Base-by-base conservation (phyloP, 192 early-diverging fungal genomes). In the Backusella westeae region DNA sequence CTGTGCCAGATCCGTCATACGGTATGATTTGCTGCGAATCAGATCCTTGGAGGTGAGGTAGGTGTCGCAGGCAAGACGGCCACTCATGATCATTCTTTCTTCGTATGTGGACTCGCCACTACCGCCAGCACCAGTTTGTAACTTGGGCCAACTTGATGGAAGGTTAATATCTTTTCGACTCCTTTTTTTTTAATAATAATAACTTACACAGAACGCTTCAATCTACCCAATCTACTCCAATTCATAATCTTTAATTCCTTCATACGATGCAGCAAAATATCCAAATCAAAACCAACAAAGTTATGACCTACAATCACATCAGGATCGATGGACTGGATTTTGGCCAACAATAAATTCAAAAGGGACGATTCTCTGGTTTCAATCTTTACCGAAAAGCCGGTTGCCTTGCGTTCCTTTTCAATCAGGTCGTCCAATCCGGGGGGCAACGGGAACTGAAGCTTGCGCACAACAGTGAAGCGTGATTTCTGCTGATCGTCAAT, bases 291-390 rank as follows among this genome's bases (percentile, higher is more conserved):
- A 14, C 96, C 97, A 73, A 95, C 88, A 85, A 99, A 95, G 75
- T 98, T 98, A 87, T 99, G 98, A 19, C 97, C 95, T 9, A 97
- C 93, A 72, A 99, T 83, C 0, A 99, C 85, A 84, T 99, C 98
- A 0, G 98, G 97, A 74, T 99, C 98, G 12, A 81, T 38, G 23
- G 81, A 80, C 49, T 95, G 89, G 46, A 99, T 87, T 9, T 88
- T 85, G 12, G 94, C 95, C 82, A 77, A 36, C 39, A 99, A 73
- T 63, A 85, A 90, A 75, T 94, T 94, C 14, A 99, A 87, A 63
- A 99, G 80, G 1, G 93, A 89, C 6, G 85, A 80, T 76, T 99
- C 98, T 56, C 89, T 92, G 26, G 81, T 76, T 17, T 84, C 83
- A 0, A 90, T 81, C 69, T 93, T 87, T n/a, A 97, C 83, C 42